phyloP scores from a whole-genome alignment of 2,329 filamentous ascomycete species.

The Neopestalotiopsis rosae region DNA sequence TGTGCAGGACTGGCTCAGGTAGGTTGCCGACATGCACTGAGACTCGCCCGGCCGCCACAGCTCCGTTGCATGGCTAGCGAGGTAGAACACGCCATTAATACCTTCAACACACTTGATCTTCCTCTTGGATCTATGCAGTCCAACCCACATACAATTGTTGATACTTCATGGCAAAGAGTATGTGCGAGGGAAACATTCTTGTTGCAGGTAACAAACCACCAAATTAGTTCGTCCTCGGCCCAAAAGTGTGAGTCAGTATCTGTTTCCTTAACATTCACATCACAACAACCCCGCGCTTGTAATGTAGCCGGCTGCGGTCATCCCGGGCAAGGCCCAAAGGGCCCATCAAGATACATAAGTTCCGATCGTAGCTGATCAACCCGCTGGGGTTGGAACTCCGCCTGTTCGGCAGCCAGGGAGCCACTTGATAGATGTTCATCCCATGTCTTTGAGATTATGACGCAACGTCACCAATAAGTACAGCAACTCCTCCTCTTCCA shows the following conservation, averaged over 20 bases:
- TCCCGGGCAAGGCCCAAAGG: not conserved
- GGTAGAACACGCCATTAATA: slow-evolving; percentile 24
- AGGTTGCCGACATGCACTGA: slow-evolving; percentile 15
- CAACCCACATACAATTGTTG: not conserved
- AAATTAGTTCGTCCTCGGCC: not conserved
- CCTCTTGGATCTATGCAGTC: not conserved
- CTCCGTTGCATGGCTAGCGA: slow-evolving; percentile 27
- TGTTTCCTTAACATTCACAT: not conserved
- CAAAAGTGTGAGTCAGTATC: not conserved
- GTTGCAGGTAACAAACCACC: not conserved
- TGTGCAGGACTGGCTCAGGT: not conserved
- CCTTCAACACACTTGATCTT: slow-evolving; percentile 12
- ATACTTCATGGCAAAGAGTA: not conserved
- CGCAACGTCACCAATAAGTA: not conserved
- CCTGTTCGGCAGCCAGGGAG: not conserved
- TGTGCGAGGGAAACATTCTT: not conserved
- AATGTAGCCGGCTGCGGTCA: not conserved
- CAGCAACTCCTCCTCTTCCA: not conserved
- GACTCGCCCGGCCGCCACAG: slow-evolving; percentile 20
- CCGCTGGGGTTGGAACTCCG: not conserved
- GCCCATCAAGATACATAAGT: slow-evolving; percentile 1
- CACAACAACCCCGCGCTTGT: not conserved
- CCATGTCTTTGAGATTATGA: not conserved
- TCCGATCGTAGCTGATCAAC: not conserved
- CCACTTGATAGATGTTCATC: not conserved